phyloP scores from a whole-genome alignment of 2,329 filamentous ascomycete genomes.

The Pyricularia sp. region DNA sequence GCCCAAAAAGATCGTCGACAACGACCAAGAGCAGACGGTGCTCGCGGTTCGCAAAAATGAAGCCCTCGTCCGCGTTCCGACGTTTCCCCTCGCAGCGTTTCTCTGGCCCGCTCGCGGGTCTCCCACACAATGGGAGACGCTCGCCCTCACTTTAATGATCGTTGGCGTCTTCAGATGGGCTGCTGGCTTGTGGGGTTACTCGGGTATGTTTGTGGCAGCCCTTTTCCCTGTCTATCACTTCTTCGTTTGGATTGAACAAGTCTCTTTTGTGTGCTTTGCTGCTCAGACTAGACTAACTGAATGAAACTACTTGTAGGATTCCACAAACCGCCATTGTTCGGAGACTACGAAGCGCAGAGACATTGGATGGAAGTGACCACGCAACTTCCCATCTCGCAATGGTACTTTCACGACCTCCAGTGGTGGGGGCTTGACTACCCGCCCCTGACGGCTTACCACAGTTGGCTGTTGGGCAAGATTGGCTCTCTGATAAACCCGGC shows the following conservation, averaged over 20 bases:
- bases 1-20: constrained; percentile 37
- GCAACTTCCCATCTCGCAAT: constrained; percentile 80
- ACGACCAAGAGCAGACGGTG: constrained; percentile 12
- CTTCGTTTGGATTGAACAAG: neutral
- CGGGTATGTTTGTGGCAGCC: constrained; percentile 44
- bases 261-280: neutral
- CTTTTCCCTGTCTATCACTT: neutral
- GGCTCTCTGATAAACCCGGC: constrained; percentile 67
- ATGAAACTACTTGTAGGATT: constrained; percentile 44
- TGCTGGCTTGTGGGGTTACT: constrained; percentile 89
- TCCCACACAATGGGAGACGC: constrained; percentile 81
- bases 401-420: constrained; percentile 94
- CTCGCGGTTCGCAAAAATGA: constrained; percentile 23
- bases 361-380: constrained; percentile 99
- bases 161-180: constrained; percentile 92
- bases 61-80: constrained; percentile 48
- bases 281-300: neutral
- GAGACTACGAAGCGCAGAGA: constrained; percentile 94
- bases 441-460: constrained; percentile 95
- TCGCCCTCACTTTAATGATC: constrained; percentile 81
- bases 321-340: constrained; percentile 78
- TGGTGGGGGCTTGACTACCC: constrained; percentile 99
- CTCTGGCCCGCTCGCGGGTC: constrained; percentile 84
- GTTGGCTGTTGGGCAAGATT: constrained; percentile 86
- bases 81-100: constrained; percentile 88